Evolutionary conservation across 2,329 filamentous ascomycete species (phyloP).

Genomic region (Botrytis aclada): DNA sequence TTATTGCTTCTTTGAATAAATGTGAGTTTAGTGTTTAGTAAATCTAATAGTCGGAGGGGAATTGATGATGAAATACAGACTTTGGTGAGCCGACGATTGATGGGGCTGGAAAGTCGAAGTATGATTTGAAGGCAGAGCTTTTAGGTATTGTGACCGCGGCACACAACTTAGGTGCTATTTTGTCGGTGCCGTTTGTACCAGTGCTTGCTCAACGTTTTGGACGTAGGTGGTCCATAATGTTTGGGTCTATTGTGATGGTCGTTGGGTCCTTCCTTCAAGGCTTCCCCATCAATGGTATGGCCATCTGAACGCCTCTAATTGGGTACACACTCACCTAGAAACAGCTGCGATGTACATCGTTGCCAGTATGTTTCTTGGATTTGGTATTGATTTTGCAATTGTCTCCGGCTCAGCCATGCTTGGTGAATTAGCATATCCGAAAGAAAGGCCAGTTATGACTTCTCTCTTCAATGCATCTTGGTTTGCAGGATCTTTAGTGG

Average conservation of each 20-base stretch:
- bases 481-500: slow-evolving; percentile 34
- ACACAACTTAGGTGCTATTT: slow-evolving; percentile 54
- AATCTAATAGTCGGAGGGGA: neutral
- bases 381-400: slow-evolving; percentile 51
- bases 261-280: slow-evolving; percentile 55
- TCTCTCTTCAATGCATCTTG: slow-evolving; percentile 55
- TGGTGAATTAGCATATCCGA: slow-evolving; percentile 53
- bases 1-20: slow-evolving; percentile 37
- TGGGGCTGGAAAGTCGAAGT: slow-evolving; percentile 10
- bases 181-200: slow-evolving; percentile 51
- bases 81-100: slow-evolving; percentile 2
- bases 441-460: slow-evolving; percentile 51
- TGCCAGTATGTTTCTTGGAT: slow-evolving; percentile 51
- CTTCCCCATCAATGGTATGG: slow-evolving; percentile 33
- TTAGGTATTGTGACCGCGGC: slow-evolving; percentile 40
- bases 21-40: slow-evolving; percentile 24
- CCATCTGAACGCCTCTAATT: slow-evolving; percentile 36
- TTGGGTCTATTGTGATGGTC: slow-evolving; percentile 53
- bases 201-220: slow-evolving; percentile 50
- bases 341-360: slow-evolving; percentile 51
- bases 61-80: slow-evolving; percentile 4
- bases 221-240: slow-evolving; percentile 52
- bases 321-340: slow-evolving; percentile 22
- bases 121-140: slow-evolving; percentile 6
- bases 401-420: slow-evolving; percentile 52